phyloP scores from a whole-genome alignment of 164 flowering plant genomes.

The Paratinospora sagittata region DNA sequence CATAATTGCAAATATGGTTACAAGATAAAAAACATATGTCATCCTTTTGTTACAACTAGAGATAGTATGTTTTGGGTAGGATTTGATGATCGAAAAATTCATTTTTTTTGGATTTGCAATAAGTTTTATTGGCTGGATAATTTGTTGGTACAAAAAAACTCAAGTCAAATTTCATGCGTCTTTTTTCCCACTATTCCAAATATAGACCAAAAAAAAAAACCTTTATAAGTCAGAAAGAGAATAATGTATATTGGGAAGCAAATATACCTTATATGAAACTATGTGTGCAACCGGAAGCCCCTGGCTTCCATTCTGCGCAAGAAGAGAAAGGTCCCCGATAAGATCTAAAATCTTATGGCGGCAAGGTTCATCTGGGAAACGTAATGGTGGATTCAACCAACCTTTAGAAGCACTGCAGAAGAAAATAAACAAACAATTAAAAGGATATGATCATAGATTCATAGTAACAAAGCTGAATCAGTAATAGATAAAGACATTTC shows the following conservation, averaged over 20 bases:
- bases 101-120: too few relatives aligned
- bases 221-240: too few relatives aligned
- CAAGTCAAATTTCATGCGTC: too few relatives aligned
- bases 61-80: too few relatives aligned
- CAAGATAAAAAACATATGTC: not conserved
- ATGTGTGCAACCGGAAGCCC: slow-evolving; percentile 79
- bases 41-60: too few relatives aligned
- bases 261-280: slow-evolving; percentile 64
- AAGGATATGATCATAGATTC: not conserved
- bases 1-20: too few relatives aligned
- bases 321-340: slow-evolving; percentile 77
- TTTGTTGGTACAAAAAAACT: too few relatives aligned
- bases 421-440: not conserved
- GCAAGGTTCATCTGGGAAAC: slow-evolving; percentile 78
- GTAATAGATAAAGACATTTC: too few relatives aligned
- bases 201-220: too few relatives aligned
- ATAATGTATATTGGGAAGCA: slow-evolving; percentile 7
- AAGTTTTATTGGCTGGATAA: too few relatives aligned
- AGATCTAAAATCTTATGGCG: slow-evolving; percentile 90
- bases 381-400: slow-evolving; percentile 85
- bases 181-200: too few relatives aligned
- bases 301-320: slow-evolving; percentile 62
- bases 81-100: not conserved
- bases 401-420: slow-evolving; percentile 53
- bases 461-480: too few relatives aligned